Base-by-base conservation (phyloP, 352 stramenopile genomes). In the Globisporangium rhizosaccharum region DNA sequence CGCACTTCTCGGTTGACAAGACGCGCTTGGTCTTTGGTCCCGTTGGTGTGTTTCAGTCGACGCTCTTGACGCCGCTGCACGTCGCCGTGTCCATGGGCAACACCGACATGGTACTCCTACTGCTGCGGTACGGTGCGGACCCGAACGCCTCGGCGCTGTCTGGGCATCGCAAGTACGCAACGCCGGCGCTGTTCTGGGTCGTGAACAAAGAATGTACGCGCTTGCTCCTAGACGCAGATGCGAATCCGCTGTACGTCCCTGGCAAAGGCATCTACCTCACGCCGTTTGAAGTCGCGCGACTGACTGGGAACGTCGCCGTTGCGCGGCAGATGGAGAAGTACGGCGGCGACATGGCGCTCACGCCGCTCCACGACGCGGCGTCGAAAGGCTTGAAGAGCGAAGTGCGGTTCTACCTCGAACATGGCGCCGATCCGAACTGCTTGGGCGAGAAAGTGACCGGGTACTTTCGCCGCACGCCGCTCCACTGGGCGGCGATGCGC, bases 401-500 rank as follows among this genome's bases (percentile, higher is more conserved):
- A 56, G 77, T 94, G 10, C 62, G 58, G 20, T 87, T 88, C 50
- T 79, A 88, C 28, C 60, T 94, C 15, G 78, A 90, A 30, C 79
- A 89, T 14, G 82, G 84, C 20, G 79, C 82, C 6, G 63, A 81
- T 45, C 76, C 80, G 8, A 71, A 94, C 33, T 79, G 68, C 15
- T 57, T 91, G 15, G 84, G 84, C 6, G 84, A 94, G 59, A 79
- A 90, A 59, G 79, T 87, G 0, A 75, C 72, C 0, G 81, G 83
- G 0, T 86, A 79, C 37, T 90, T 89, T 53, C 63, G 68, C 14
- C 81, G 83, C 15, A 90, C 79, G 2, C 83, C 83, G 7, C 74
- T 93, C 10, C 83, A 93, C 45, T 93, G 83, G 83, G 80, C 84
- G 17, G 84, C 84, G 7, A 92, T 94, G 58, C 82, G 84, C 59